These are phyloP conservation scores for Ophiostoma himal-ulmi DNA, from an alignment of 2,329 filamentous ascomycete species.

Conservation along the genomic window DNA sequence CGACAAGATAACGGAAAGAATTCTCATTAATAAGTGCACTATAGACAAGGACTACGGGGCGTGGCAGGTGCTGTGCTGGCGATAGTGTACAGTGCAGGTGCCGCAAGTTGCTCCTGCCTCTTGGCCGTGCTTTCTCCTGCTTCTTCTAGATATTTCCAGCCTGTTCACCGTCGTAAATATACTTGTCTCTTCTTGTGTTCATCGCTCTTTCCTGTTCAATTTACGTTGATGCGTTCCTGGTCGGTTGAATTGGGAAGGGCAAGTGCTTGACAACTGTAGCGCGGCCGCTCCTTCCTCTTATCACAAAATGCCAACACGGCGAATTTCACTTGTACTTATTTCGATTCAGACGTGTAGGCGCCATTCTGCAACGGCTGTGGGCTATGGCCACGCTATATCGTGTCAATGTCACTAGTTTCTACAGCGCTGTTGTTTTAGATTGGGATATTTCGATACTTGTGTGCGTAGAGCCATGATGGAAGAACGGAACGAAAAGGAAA, in stretches of 20 bases:
- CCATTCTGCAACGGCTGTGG: slow-evolving; percentile 5
- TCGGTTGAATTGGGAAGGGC: not conserved
- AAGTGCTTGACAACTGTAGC: not conserved
- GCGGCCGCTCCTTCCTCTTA: not conserved
- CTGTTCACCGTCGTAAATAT: not conserved
- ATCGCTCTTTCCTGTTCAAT: not conserved
- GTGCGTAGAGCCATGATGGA: not conserved
- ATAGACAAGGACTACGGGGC: not conserved
- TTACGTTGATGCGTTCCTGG: not conserved
- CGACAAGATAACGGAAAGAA: not conserved
- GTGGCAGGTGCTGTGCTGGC: not conserved
- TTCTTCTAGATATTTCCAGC: not conserved
- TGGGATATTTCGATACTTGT: not conserved
- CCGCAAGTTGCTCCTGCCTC: not conserved
- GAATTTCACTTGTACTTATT: no score
- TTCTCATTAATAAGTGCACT: not conserved
- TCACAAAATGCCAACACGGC: not conserved
- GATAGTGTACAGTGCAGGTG: not conserved
- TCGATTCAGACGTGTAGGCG: not conserved
- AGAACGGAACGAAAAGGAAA: not conserved
- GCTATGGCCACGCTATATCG: not conserved
- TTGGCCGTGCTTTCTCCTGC: not conserved
- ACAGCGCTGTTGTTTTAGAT: not conserved
- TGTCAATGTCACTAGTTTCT: not conserved
- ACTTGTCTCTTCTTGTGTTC: not conserved